Evolutionary conservation across 2,329 filamentous ascomycete species (phyloP), one percentile per base, ranked within the genome.

Genomic region (Huntiella abstrusa): DNA sequence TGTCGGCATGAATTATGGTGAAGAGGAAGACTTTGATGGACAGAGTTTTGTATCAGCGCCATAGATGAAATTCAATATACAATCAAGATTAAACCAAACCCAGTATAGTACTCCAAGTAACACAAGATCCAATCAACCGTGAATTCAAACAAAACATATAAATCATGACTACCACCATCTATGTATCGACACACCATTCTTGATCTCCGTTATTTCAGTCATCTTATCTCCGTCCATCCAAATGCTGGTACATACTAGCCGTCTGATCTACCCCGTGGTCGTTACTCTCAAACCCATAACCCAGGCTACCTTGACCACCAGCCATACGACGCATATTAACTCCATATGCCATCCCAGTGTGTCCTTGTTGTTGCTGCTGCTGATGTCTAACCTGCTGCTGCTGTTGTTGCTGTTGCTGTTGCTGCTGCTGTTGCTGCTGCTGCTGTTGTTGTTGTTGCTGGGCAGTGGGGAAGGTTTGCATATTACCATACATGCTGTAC

Each of bases 281-380:
- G 22, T 42, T 33, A n/a, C 39, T 36, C 5, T 48, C 46, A 41
- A 48, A 48, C 8, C 34, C 12, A 13, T 48, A 48, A 4, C 35
- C 46, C 10, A 46, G 13, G 5, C 11, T n/a, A 5, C 34, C 34
- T 15, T 19, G 16, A n/a, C 32, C 36, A 6, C 36, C 44, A 7
- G 35, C 22, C 33, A 33, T 32, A 16, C 41, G 44, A 5, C 36
- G 22, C 37, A 46, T 46, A 8, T 22, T 36, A 13, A 36, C 17
- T 17, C 17, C 16, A n/a, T 38, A 15, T 8, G 28, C 36, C 32
- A 46, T 41, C 3, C 16, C 37, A 6, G 22, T 43, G 16, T 22
- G 41, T n/a, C 5, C 39, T 13, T 48, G 46, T 41, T 48, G 46
- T 8, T 39, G 34, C 38, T 47, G 45, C 11, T 42, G 39, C 19